Percentiles rank a stretch among this genome's conserved stretches.
Conservation (phyloP, 2,329 filamentous ascomycete genomes). For the Pestalotiopsis sp. region DNA sequence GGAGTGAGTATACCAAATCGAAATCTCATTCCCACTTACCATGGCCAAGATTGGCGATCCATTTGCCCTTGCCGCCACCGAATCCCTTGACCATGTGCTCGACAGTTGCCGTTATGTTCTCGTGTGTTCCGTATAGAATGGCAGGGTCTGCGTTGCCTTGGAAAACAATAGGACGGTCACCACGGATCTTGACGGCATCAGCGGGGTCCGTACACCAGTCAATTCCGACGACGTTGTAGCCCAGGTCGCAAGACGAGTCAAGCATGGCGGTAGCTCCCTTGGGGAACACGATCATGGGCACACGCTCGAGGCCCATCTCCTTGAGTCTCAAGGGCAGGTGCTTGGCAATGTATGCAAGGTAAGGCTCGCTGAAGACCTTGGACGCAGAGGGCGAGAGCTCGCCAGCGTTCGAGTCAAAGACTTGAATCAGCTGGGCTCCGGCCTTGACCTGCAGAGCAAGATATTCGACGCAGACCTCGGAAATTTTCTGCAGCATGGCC, state of each 20-base stretch:
- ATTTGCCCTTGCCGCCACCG: constrained; percentile 75
- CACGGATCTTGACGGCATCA: constrained; percentile 79
- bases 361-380: constrained; percentile 83
- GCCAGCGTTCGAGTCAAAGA: constrained; percentile 98
- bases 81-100: constrained; percentile 89
- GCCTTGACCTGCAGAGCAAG: constrained; percentile 89
- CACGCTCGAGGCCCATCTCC: constrained; percentile 74
- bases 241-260: constrained; percentile 82
- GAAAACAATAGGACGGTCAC: constrained; percentile 73
- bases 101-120: constrained; percentile 80
- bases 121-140: constrained; percentile 81
- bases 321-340: constrained; percentile 75
- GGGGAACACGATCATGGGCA: constrained; percentile 97
- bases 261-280: constrained; percentile 97
- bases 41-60: constrained; percentile 97
- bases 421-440: constrained; percentile 87
- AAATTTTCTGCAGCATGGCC: constrained; percentile 84
- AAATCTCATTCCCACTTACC: constrained; percentile 57
- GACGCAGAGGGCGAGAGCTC: constrained; percentile 87
- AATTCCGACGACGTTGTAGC: constrained; percentile 91
- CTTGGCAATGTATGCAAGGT: constrained; percentile 80
- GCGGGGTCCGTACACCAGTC: constrained; percentile 94
- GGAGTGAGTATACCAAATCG: neutral
- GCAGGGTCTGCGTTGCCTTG: constrained; percentile 97
- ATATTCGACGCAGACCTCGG: constrained; percentile 93